Percentiles rank a stretch among this genome's conserved stretches.
Conservation (phyloP, 2,329 filamentous ascomycete species). For the Apiospora marii region DNA sequence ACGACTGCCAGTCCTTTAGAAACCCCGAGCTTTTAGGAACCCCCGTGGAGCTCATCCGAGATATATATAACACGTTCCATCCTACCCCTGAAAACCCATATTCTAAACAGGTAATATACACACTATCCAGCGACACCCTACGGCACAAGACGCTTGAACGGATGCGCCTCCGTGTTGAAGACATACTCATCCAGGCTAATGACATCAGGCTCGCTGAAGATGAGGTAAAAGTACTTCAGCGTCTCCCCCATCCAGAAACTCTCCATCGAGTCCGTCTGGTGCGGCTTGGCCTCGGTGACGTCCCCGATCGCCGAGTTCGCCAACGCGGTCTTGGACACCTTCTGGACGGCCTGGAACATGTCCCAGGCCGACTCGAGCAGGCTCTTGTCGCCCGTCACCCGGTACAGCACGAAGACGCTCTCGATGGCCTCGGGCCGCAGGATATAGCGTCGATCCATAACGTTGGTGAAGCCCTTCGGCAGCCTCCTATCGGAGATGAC, state of each 20-base stretch:
- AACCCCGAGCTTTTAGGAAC: too few species aligned
- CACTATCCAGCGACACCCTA: neutral
- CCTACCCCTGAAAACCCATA: neutral
- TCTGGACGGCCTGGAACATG: slow-evolving; percentile 73
- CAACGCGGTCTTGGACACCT: slow-evolving; percentile 65
- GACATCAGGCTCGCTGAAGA: slow-evolving; percentile 28
- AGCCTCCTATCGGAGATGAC: slow-evolving; percentile 44
- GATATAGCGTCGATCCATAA: slow-evolving; percentile 67
- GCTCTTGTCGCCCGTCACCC: slow-evolving; percentile 70
- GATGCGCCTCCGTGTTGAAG: slow-evolving; percentile 31
- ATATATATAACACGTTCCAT: neutral
- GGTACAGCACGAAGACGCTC: slow-evolving; percentile 80
- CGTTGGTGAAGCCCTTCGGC: slow-evolving; percentile 61
- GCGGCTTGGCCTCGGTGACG: slow-evolving; percentile 60
- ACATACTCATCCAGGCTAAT: slow-evolving; percentile 29
- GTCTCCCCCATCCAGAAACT: slow-evolving; percentile 31
- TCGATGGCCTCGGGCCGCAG: slow-evolving; percentile 82
- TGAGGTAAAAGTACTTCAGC: slow-evolving; percentile 30
- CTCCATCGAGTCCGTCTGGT: slow-evolving; percentile 37
- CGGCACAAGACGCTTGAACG: slow-evolving; percentile 18
- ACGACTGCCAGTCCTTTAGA: neutral
- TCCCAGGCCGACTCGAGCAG: slow-evolving; percentile 76
- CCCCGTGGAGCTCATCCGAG: neutral
- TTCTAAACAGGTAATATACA: neutral
- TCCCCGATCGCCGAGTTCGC: slow-evolving; percentile 68